Evolutionary conservation across 2,329 filamentous ascomycete genomes (phyloP).

Genomic region (Fusarium sambucinum): DNA sequence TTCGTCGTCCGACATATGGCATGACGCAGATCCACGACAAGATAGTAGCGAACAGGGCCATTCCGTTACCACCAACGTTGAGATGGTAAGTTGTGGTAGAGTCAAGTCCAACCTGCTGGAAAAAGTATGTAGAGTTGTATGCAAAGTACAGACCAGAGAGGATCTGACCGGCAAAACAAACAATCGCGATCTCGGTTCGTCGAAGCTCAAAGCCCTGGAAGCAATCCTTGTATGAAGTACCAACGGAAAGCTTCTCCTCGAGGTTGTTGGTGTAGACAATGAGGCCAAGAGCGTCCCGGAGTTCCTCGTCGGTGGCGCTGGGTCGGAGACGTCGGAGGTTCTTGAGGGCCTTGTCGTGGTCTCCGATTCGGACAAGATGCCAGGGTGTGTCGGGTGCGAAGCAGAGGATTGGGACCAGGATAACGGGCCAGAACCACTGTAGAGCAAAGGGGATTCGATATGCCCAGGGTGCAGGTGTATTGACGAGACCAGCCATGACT

Average conservation of each 20-base stretch:
- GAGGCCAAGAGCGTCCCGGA: conserved; percentile 54
- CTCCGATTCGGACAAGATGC: conserved; percentile 56
- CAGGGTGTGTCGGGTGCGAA: conserved; percentile 63
- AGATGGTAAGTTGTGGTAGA: conserved; percentile 51
- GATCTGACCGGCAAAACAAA: conserved; percentile 54
- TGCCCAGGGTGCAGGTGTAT: conserved; percentile 55
- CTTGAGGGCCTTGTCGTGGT: conserved; percentile 52
- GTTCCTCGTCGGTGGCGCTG: conserved; percentile 47
- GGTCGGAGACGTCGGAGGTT: conserved; percentile 51
- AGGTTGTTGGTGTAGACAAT: conserved; percentile 59
- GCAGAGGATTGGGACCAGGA: conserved; percentile 54
- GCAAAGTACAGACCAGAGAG: conserved; percentile 54
- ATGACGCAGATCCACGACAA: conserved; percentile 58
- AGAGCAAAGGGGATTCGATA: conserved; percentile 62
- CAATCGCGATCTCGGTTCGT: conserved; percentile 54
- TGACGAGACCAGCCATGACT: conserved; percentile 44
- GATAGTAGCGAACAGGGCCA: conserved; percentile 58
- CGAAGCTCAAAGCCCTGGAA: conserved; percentile 58
- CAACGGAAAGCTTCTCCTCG: conserved; percentile 53
- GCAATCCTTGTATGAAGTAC: conserved; percentile 58
- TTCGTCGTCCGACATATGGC: conserved; percentile 58
- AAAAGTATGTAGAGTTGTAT: conserved; percentile 58
- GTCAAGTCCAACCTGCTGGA: conserved; percentile 54
- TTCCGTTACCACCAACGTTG: conserved; percentile 56
- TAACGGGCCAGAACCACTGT: conserved; percentile 62